phyloP scores from a whole-genome alignment of 768 basidiomycete species.

The Lentinula guzmanii region DNA sequence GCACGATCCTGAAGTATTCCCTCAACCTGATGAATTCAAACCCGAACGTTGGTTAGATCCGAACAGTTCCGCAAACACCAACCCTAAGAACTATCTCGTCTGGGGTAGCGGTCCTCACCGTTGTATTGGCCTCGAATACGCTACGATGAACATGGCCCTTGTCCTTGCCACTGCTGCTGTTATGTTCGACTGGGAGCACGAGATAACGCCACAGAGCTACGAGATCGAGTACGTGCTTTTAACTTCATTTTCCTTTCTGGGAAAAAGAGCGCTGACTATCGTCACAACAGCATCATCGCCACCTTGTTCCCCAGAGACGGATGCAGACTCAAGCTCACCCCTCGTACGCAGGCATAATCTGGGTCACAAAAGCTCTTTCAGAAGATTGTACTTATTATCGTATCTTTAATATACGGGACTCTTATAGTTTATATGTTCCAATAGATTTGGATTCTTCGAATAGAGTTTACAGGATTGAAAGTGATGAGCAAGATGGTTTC shows the following conservation, averaged over 20 bases:
- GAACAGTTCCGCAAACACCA: slow-evolving; percentile 66
- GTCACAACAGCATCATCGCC: slow-evolving; percentile 70
- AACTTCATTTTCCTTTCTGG: neutral
- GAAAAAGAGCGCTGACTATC: slow-evolving; percentile 5
- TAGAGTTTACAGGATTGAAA: neutral
- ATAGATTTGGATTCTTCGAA: neutral
- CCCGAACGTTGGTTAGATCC: slow-evolving; percentile 95
- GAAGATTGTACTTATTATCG: slow-evolving; percentile 2
- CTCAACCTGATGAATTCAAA: slow-evolving; percentile 72
- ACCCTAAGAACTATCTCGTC: slow-evolving; percentile 93
- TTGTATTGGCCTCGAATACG: slow-evolving; percentile 92
- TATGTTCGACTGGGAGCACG: slow-evolving; percentile 83
- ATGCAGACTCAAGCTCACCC: slow-evolving; percentile 72
- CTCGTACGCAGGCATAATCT: slow-evolving; percentile 30
- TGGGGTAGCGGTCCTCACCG: slow-evolving; percentile 92
- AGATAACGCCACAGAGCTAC: slow-evolving; percentile 69
- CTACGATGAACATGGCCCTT: slow-evolving; percentile 83
- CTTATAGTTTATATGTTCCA: neutral
- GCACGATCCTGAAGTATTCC: slow-evolving; percentile 85
- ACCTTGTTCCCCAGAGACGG: slow-evolving; percentile 96
- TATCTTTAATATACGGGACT: neutral
- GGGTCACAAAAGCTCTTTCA: neutral
- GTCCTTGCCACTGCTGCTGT: slow-evolving; percentile 79
- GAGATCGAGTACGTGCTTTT: slow-evolving; percentile 66
- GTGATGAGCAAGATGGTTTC: too few relatives aligned